Evolutionary conservation across 495 filamentous ascomycete species (phyloP), one percentile per base, ranked within the genome.

Genomic region (Neurospora sp.): DNA sequence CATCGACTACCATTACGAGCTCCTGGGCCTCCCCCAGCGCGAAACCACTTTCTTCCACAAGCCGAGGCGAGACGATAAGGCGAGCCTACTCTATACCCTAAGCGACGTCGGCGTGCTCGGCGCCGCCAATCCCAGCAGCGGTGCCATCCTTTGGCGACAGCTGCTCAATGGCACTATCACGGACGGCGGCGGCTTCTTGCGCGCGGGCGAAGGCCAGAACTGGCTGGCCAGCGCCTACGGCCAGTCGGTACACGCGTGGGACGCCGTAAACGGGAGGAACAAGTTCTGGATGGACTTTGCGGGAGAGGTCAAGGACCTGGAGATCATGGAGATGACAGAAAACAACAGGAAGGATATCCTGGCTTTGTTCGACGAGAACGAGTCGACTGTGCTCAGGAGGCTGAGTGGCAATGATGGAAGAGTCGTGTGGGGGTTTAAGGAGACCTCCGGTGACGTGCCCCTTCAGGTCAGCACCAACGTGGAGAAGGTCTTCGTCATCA

Each of bases 31-130:
- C 20, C 94, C 96, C 72, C 90, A 91, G 76, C 83, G 87, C 79
- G 87, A 91, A 59, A 92, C 93, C 44, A 97, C 94, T 69, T 97
- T 99, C 87, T 98, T 98, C 87, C 94, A 97, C 82, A 90, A 89
- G 73, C 96, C 96, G 14, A 87, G 90, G 71, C 82, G 88, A 20
- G 85, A 90, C 71, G 94, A 94, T 22, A 93, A 92, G 80, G 95
- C 95, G 20, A 94, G 92, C 38, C 85, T 98, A 39, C 86, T 99
- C 40, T 99, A 97, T 79, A 97, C 96, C 0, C 83, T 98, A 16
- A 94, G 92, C 72, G 90, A 96, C 39, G 87, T 91, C 42, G 88
- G 88, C 27, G 87, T 97, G 9, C 81, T 98, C 1, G 96, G 94
- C 39, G 95, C 96, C 0, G 86, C 98, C 12, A 96, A 98, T 76